Base-by-base conservation (phyloP, 495 filamentous ascomycete species). In the Hypoxylon perforatum region DNA sequence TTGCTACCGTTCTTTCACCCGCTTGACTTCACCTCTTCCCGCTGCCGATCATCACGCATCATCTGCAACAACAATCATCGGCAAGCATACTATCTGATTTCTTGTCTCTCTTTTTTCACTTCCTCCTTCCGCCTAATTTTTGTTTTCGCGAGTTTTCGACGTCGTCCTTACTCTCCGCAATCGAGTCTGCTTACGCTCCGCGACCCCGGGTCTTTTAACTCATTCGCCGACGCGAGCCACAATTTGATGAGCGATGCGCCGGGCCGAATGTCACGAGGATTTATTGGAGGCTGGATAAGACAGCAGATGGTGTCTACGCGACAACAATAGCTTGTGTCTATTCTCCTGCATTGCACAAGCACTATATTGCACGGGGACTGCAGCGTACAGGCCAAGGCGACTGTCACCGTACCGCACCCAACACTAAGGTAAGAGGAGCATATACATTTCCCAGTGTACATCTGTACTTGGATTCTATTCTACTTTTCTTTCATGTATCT, bases 271-370 rank as follows among this genome's bases (percentile, higher is more conserved):
- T 61, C 61, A 65, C 70, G 57, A 69, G 63, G 72, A 69, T 66
- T 64, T 68, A 69, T 62, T 70, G 66, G 70, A 70, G 72, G 72
- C 72, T 73, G 72, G 72, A 73, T 75, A 75, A 73, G 35, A 70
- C 63, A 63, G 69, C 58, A 69, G 60, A 57, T 63, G 41, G 62
- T 68, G 57, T 67, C 60, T 67, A 67, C 69, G 72, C 72, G 72
- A 74, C 72, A 59, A 70, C 69, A 64, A 65, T 60, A 65, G 49
- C 65, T 61, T 60, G 53, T 58, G 59, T 59, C 52, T 54, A 54
- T 61, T n/a, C 57, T 58, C 45, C 42, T 50, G 54, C 39, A 57
- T 57, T 67, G 42, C 46, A 61, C 59, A 44, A 33, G 38, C 55
- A 55, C 5, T 36, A 19, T 60, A 39, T 54, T 52, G 42, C 63